Conservation (phyloP, 768 basidiomycete genomes). For the Vararia minispora region DNA sequence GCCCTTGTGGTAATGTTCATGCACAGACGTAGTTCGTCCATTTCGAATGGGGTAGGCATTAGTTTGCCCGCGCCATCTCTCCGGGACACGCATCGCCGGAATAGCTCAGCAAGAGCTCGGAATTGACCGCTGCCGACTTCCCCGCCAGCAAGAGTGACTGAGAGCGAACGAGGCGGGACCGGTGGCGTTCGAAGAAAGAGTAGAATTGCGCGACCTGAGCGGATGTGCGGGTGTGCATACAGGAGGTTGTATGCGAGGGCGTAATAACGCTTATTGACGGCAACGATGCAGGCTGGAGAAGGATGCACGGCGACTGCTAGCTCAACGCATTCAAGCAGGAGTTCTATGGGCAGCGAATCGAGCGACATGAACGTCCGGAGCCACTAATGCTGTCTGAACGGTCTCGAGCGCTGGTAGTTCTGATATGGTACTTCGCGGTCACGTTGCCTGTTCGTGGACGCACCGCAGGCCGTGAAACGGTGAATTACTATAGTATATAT, state of each 20-base stretch:
- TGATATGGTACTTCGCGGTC: no score
- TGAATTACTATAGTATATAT: no score
- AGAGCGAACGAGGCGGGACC: conserved; percentile 4
- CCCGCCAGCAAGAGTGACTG: conserved; percentile 8
- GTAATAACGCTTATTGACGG: conserved; percentile 9
- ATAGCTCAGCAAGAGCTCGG: no score
- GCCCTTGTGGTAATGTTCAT: conserved; percentile 28
- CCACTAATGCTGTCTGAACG: no score
- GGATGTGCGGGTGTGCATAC: conserved; percentile 6
- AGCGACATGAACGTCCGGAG: no score
- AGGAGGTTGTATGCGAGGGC: conserved; percentile 4
- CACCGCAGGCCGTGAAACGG: no score
- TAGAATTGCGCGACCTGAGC: conserved; percentile 5
- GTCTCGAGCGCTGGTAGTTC: no score
- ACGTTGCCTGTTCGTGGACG: no score
- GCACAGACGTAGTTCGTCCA: conserved; percentile 25
- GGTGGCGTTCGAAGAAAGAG: conserved; percentile 4
- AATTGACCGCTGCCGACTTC: conserved; percentile 11
- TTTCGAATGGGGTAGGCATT: conserved; percentile 4
- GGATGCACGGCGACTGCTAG: conserved; percentile 5
- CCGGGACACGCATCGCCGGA: no score
- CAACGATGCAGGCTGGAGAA: conserved; percentile 9
- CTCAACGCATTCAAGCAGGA: conserved; percentile 3
- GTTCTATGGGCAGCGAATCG: conserved; percentile 9
- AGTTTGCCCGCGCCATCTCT: no score